Evolutionary conservation across 1,139 yeast species (phyloP).

Genomic region (Kurtzmaniella quercitrusa): DNA sequence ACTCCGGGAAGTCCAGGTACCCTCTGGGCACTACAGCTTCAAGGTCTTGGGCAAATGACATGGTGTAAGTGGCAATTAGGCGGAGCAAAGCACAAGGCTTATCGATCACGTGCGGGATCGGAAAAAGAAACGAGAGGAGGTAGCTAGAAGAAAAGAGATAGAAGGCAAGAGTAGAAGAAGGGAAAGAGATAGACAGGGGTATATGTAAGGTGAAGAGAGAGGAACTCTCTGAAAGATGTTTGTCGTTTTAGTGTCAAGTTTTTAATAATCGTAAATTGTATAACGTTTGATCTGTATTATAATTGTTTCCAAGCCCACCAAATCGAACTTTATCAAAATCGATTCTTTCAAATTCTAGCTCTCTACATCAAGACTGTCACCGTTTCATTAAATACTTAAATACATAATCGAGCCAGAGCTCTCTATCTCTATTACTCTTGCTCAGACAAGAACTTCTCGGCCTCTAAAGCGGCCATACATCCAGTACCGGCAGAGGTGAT

Average conservation of each 20-base stretch:
- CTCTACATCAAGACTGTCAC: neutral
- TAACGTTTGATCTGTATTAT: too few species aligned
- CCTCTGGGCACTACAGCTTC: slow-evolving; percentile 11
- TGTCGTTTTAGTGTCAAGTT: too few species aligned
- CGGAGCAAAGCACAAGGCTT: neutral
- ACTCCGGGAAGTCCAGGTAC: slow-evolving; percentile 42
- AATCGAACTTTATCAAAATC: too few species aligned
- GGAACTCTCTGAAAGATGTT: too few species aligned
- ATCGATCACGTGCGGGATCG: neutral
- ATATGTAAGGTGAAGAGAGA: too few species aligned
- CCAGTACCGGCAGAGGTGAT: slow-evolving; percentile 99
- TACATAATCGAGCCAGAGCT: neutral
- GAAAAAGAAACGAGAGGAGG: neutral
- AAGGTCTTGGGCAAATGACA: slow-evolving; percentile 8
- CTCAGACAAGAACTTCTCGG: slow-evolving; percentile 79
- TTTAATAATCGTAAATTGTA: too few species aligned
- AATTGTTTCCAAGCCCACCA: too few species aligned
- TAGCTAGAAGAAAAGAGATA: neutral
- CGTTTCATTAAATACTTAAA: neutral
- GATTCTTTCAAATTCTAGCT: too few species aligned
- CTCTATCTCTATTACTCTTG: slow-evolving; percentile 31
- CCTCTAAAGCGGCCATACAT: slow-evolving; percentile 98
- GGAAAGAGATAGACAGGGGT: too few species aligned
- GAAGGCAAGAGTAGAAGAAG: neutral
- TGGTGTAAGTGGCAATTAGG: slow-evolving; percentile 10